phyloP scores from a whole-genome alignment of 140 eudicot genomes.

The Ambrosia hybrid region DNA sequence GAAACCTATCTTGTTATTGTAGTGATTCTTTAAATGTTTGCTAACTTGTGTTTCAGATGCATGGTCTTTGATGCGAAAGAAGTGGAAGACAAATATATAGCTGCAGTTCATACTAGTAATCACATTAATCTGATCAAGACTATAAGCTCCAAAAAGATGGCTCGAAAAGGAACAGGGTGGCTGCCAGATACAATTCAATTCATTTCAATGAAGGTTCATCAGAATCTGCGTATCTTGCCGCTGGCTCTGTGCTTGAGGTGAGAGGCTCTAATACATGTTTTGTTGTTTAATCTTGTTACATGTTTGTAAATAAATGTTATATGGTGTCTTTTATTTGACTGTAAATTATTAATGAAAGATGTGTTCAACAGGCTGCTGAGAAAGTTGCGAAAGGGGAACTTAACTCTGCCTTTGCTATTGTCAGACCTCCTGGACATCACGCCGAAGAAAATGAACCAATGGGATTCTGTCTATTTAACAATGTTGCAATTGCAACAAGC shows the following conservation, averaged over 20 bases:
- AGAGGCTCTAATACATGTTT: constrained; percentile 6
- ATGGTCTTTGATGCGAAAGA: constrained; percentile 67
- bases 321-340: not conserved
- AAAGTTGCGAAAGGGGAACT: constrained; percentile 90
- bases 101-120: constrained; percentile 66
- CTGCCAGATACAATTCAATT: constrained; percentile 63
- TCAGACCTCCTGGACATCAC: constrained; percentile 99
- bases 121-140: constrained; percentile 69
- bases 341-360: constrained; percentile 1
- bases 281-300: not conserved
- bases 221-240: constrained; percentile 92
- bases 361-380: constrained; percentile 61
- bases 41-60: constrained; percentile 49
- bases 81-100: constrained; percentile 57
- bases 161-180: constrained; percentile 48
- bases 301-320: constrained; percentile 7
- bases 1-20: not conserved
- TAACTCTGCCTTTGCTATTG: constrained; percentile 89
- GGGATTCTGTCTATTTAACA: constrained; percentile 91
- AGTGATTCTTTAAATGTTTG: not conserved
- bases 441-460: constrained; percentile 81
- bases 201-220: constrained; percentile 90
- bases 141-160: constrained; percentile 58
- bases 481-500: constrained; percentile 87
- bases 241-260: constrained; percentile 93